phyloP scores from a whole-genome alignment of 371 early-diverging fungal genomes.

The Mortierella polycephala region DNA sequence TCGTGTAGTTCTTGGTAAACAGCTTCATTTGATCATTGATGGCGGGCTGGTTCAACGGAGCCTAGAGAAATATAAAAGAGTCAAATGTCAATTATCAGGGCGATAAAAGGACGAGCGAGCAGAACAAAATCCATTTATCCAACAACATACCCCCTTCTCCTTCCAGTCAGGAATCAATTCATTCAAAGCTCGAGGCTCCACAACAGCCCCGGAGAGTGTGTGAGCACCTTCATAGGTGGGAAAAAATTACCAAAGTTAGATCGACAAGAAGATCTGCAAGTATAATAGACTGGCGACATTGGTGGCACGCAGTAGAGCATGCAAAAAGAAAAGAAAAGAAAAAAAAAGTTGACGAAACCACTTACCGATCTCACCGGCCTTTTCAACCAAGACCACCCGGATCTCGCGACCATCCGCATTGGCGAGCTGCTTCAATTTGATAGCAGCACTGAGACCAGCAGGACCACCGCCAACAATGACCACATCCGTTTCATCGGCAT shows the following conservation, averaged over 20 bases:
- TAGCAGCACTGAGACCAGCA: slow-evolving; percentile 94
- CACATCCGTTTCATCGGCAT: slow-evolving; percentile 93
- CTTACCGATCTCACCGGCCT: slow-evolving; percentile 92
- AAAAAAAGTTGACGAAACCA: neutral
- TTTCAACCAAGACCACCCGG: slow-evolving; percentile 94
- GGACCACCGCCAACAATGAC: slow-evolving; percentile 98
- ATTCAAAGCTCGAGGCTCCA: slow-evolving; percentile 93
- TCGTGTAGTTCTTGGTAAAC: slow-evolving; percentile 80
- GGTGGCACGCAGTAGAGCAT: too few species aligned
- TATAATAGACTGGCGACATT: too few species aligned
- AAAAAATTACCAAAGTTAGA: neutral
- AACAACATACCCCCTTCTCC: slow-evolving; percentile 78
- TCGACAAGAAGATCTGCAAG: neutral
- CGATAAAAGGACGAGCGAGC: neutral
- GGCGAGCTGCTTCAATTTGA: slow-evolving; percentile 92
- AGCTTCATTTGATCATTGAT: slow-evolving; percentile 87
- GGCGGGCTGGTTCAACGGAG: slow-evolving; percentile 92
- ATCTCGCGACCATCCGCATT: slow-evolving; percentile 85
- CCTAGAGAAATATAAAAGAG: slow-evolving; percentile 48
- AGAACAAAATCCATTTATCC: neutral
- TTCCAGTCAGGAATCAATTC: slow-evolving; percentile 98
- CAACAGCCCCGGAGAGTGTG: slow-evolving; percentile 94
- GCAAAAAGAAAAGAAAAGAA: neutral
- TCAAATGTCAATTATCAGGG: neutral
- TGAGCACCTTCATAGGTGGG: slow-evolving; percentile 83